These are phyloP conservation scores for Papiliotrema laurentii DNA, from an alignment of 1,284 basidiomycete genomes.

Conservation along the genomic window DNA sequence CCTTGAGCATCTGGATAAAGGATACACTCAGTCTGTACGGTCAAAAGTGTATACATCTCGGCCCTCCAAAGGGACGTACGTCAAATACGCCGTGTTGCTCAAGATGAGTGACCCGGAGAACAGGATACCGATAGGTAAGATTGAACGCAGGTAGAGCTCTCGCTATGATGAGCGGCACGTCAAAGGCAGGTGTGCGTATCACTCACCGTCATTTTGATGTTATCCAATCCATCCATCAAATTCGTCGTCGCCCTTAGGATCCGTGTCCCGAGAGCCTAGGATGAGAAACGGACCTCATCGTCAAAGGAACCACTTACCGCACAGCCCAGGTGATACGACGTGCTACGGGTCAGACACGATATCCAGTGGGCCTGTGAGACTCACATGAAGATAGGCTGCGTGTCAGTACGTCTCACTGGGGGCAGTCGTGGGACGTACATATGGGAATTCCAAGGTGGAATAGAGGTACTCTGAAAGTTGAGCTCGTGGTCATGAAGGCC, in stretches of 20 bases:
- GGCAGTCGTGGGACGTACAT: slow-evolving; percentile 28
- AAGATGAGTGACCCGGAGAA: slow-evolving; percentile 90
- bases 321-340: slow-evolving; percentile 47
- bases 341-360: slow-evolving; percentile 55
- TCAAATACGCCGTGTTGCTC: slow-evolving; percentile 88
- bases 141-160: slow-evolving; percentile 76
- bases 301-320: slow-evolving; percentile 27
- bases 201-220: slow-evolving; percentile 67
- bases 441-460: slow-evolving; percentile 73
- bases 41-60: slow-evolving; percentile 6
- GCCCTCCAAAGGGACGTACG: slow-evolving; percentile 17
- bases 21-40: slow-evolving; percentile 73
- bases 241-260: slow-evolving; percentile 77
- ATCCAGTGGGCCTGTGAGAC: neutral
- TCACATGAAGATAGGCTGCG: slow-evolving; percentile 45
- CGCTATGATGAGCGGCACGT: slow-evolving; percentile 39
- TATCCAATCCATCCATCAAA: slow-evolving; percentile 78
- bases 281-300: slow-evolving; percentile 7
- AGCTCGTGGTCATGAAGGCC: neutral
- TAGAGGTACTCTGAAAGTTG: slow-evolving; percentile 62
- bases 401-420: slow-evolving; percentile 4
- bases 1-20: slow-evolving; percentile 99
- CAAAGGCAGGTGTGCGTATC: neutral
- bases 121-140: slow-evolving; percentile 85
- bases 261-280: slow-evolving; percentile 82